These are phyloP conservation scores for Henckelia pumila DNA, from an alignment of 257 asterid genomes.

Conservation along the genomic window DNA sequence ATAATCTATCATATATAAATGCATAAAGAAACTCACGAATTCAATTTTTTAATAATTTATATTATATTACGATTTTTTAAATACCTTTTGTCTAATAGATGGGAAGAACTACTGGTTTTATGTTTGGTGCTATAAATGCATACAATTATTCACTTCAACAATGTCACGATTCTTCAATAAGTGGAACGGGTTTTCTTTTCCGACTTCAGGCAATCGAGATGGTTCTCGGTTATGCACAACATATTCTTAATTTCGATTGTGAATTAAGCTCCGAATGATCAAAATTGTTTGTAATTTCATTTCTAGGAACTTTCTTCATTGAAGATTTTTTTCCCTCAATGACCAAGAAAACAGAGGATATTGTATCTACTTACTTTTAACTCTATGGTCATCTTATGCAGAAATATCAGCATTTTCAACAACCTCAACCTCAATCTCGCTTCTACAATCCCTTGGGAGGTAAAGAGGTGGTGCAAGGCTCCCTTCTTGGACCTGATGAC, in stretches of 20 bases:
- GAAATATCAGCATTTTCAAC: constrained; percentile 84
- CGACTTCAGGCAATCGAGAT: constrained; percentile 61
- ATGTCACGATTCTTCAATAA: constrained; percentile 61
- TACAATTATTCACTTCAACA: constrained; percentile 86
- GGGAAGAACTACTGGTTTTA: constrained; percentile 76
- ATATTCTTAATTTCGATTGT: constrained; percentile 22
- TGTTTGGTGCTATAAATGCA: constrained; percentile 66
- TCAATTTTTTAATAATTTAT: too few relatives aligned
- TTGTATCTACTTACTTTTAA: constrained; percentile 31
- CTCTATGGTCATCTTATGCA: constrained; percentile 44
- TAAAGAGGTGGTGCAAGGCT: constrained; percentile 51
- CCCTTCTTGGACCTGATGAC: constrained; percentile 54
- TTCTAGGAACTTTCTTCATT: not conserved
- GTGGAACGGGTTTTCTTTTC: too few relatives aligned
- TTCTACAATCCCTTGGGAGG: constrained; percentile 62
- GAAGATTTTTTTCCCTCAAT: not conserved
- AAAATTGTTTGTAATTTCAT: not conserved
- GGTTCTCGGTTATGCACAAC: constrained; percentile 57
- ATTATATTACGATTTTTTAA: too few relatives aligned
- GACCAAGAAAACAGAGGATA: constrained; percentile 7
- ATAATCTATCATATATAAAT: too few relatives aligned
- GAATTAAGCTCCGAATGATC: constrained; percentile 6
- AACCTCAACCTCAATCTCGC: constrained; percentile 68
- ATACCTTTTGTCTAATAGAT: constrained; percentile 43
- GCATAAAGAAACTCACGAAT: too few relatives aligned